A percentile compares a stretch with the other conserved stretches of the same genome.
phyloP scores from a whole-genome alignment of 495 filamentous ascomycete genomes.

The Neurospora tetrasperma region DNA sequence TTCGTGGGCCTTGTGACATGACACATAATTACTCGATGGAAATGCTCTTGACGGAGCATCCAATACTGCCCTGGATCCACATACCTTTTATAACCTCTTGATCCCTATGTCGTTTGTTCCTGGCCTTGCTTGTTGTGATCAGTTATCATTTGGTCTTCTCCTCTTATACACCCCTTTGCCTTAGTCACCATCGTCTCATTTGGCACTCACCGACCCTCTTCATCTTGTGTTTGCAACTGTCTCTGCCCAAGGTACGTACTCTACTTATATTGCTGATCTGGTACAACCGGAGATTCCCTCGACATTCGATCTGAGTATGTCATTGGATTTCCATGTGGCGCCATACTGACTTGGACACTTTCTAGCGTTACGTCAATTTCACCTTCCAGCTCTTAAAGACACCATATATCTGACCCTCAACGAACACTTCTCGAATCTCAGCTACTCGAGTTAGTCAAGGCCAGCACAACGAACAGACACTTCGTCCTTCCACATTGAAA shows the following conservation, averaged over 20 bases:
- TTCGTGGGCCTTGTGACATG: conserved; percentile 20
- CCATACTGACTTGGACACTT: neutral
- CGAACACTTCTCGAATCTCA: neutral
- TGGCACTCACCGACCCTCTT: neutral
- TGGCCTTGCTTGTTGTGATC: neutral
- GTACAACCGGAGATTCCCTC: neutral
- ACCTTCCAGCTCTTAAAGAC: neutral
- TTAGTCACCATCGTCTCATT: neutral
- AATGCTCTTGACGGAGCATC: conserved; percentile 12
- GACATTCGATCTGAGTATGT: neutral
- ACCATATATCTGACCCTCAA: neutral
- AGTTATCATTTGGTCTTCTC: neutral
- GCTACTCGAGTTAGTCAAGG: neutral
- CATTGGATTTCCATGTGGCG: neutral
- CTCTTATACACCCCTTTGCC: neutral
- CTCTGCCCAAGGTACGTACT: neutral
- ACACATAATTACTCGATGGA: conserved; percentile 46
- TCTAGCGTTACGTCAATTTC: neutral
- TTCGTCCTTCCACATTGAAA: neutral
- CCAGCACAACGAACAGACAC: neutral
- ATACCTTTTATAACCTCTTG: neutral
- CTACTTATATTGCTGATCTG: neutral
- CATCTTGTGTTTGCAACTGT: neutral
- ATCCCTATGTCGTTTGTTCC: neutral
- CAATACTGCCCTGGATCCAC: neutral